Evolutionary conservation across 768 basidiomycete genomes (phyloP).

Genomic region (Dentipellis fragilis): DNA sequence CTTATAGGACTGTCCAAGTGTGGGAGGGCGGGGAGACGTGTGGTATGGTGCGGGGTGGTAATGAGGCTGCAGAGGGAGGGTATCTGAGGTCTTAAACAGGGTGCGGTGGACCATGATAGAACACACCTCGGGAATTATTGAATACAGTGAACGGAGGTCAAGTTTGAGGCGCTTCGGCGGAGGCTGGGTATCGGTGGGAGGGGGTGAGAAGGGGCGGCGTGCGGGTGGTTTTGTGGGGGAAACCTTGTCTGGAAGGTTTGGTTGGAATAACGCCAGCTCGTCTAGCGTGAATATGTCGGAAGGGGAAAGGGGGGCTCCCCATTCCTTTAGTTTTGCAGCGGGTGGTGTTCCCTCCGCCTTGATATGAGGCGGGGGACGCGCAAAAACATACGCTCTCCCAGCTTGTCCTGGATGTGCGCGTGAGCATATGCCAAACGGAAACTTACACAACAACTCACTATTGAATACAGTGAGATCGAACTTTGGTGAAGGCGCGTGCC

Average conservation of each 20-base stretch:
- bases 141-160: not conserved
- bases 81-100: not conserved
- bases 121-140: not conserved
- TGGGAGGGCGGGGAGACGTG: not conserved
- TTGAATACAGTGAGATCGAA: not conserved
- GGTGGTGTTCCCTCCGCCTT: not conserved
- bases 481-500: not conserved
- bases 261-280: not conserved
- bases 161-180: not conserved
- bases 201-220: not conserved
- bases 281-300: not conserved
- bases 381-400: slow-evolving; percentile 4
- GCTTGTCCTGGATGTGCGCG: too few species aligned
- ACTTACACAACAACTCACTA: too few species aligned
- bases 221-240: not conserved
- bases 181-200: not conserved
- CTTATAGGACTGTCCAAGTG: not conserved
- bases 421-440: too few species aligned
- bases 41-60: not conserved
- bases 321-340: not conserved
- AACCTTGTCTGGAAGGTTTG: not conserved
- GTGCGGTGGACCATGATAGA: not conserved
- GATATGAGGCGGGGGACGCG: not conserved
- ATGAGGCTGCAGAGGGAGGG: not conserved
- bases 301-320: not conserved